Base-by-base conservation (phyloP, 805 yeast species). In the Dipodascus albidus region DNA sequence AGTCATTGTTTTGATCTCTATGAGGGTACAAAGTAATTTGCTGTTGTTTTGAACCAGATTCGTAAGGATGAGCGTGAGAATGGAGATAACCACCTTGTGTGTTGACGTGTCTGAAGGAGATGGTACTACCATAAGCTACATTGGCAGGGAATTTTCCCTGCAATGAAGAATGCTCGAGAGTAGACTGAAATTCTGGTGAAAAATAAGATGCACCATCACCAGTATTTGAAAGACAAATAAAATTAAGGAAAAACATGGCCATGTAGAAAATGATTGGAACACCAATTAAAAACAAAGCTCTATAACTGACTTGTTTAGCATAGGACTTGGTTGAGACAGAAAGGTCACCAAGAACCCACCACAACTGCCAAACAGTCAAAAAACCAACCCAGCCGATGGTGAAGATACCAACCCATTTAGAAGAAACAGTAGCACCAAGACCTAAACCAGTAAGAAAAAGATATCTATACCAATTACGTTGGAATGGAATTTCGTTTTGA, bases 21-120 rank as follows among this genome's bases (percentile, higher is more conserved):
- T 74, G 79, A 19, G 80, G 79, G 57, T 83, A 80, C 50, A 87
- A 72, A 0, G 96, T 80, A 21, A 91, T 87, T 67, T 87, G 91
- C 67, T 88, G 96, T 62, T 83, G 82, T 21, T 75, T 68, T 1
- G 88, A 76, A 0, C 91, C 95, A 1, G 77, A 67, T 51, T 79
- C 78, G 66, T 86, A 88, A 2, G 71, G 66, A 60, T 71, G 74
- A 47, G 77, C 71, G 66, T 87, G 91, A 1, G 96, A 85, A 66
- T 88, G 95, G 57, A 91, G 70, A 65, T 87, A 91, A 1, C 83
- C 83, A 20, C 93, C 95, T 52, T 80, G 63, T 1, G 87, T 80
- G 53, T 78, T 75, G 23, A 69, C 63, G 66, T 91, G 96, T 58
- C 91, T 82, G 31, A 91, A 58, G 19, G 86, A 78, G 22, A 91